These are phyloP conservation scores for Backusella parvicylindrica DNA, from an alignment of 192 early-diverging fungal genomes.

Conservation along the genomic window DNA sequence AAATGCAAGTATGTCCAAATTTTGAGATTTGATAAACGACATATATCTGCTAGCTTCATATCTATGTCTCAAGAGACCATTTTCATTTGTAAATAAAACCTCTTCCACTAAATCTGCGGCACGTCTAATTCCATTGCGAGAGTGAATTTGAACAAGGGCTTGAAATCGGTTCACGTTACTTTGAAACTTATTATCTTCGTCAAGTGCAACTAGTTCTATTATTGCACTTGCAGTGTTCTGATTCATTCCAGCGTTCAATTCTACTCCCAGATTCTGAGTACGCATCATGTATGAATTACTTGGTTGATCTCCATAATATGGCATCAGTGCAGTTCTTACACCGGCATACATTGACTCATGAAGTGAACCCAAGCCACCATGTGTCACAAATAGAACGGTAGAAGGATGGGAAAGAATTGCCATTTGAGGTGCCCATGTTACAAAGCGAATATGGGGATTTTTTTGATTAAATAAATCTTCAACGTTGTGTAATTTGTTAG, in stretches of 20 bases:
- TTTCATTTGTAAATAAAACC: conserved; percentile 1
- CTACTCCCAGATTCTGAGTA: not conserved
- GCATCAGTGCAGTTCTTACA: conserved; percentile 24
- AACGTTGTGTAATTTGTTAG: not conserved
- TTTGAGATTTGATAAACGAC: conserved; percentile 14
- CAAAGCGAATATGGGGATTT: not conserved
- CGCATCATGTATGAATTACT: not conserved
- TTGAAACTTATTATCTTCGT: not conserved
- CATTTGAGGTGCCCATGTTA: conserved; percentile 28
- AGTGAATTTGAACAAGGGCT: conserved; percentile 16
- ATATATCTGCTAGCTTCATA: conserved; percentile 10
- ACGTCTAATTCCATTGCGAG: conserved; percentile 5
- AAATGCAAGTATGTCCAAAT: conserved; percentile 17
- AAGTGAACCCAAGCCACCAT: conserved; percentile 25
- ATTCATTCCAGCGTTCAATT: not conserved
- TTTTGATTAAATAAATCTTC: not conserved
- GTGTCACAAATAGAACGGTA: conserved; percentile 22
- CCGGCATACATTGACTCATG: conserved; percentile 31
- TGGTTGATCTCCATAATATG: conserved; percentile 30
- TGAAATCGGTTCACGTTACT: not conserved
- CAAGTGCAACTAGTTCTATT: not conserved
- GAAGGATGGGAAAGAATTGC: conserved; percentile 29
- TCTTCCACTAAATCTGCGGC: conserved; percentile 26
- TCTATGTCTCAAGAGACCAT: conserved; percentile 9
- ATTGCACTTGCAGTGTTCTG: not conserved